Evolutionary conservation across 2,329 filamentous ascomycete species (phyloP).

Genomic region (Gaeumannomyces sp.): DNA sequence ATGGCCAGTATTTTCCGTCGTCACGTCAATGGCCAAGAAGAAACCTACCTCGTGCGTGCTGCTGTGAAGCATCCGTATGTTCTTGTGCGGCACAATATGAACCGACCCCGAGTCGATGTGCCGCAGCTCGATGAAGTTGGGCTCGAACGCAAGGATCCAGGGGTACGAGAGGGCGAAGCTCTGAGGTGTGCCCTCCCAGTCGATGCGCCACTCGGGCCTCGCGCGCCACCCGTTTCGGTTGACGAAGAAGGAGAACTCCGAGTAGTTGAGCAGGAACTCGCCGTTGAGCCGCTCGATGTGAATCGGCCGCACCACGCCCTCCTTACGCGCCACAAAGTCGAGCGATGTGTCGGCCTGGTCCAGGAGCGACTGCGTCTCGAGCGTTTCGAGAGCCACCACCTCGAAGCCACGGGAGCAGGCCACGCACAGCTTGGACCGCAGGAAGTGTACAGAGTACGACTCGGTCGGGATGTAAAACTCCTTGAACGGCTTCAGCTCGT

Average conservation of each 20-base stretch:
- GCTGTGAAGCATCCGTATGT: conserved; percentile 95
- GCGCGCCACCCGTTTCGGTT: conserved; percentile 98
- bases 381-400: conserved; percentile 90
- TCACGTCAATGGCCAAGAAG: too few species aligned
- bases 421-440: conserved; percentile 93
- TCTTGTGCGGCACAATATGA: conserved; percentile 93
- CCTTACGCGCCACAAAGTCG: conserved; percentile 91
- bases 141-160: conserved; percentile 95
- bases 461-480: conserved; percentile 99
- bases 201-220: conserved; percentile 91
- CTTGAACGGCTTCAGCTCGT: conserved; percentile 94
- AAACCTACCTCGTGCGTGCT: conserved; percentile 85
- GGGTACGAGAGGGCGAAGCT: conserved; percentile 93
- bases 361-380: conserved; percentile 95
- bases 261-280: conserved; percentile 96
- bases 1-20: background rate
- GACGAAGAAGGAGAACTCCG: conserved; percentile 98
- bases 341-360: conserved; percentile 97
- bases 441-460: conserved; percentile 96
- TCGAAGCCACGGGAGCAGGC: conserved; percentile 95
- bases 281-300: conserved; percentile 96
- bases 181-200: conserved; percentile 91
- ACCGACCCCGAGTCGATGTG: conserved; percentile 93
- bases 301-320: conserved; percentile 79
- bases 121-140: conserved; percentile 93